Conservation (phyloP, 768 basidiomycete species). For the Podaxis sp. region DNA sequence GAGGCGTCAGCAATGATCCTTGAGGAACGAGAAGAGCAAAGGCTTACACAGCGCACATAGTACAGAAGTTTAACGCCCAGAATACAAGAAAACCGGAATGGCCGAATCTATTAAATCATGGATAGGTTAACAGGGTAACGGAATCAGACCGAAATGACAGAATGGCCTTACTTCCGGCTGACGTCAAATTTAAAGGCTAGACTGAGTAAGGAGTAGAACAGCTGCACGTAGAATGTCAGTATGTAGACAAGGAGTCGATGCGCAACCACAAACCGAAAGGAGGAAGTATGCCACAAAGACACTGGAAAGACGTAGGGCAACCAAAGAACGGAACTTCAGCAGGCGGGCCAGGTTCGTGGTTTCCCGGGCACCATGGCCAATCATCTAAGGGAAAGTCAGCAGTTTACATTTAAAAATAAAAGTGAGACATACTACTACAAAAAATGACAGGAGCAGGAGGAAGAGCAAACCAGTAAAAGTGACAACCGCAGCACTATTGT, state of each 20-base stretch:
- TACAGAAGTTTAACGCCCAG: constrained; percentile 65
- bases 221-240: constrained; percentile 27
- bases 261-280: constrained; percentile 29
- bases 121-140: not conserved
- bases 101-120: constrained; percentile 38
- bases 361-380: constrained; percentile 28
- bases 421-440: constrained; percentile 36
- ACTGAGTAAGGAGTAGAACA: constrained; percentile 59
- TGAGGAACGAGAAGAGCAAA: not conserved
- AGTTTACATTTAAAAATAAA: not conserved
- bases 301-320: constrained; percentile 30
- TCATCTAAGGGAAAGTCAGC: constrained; percentile 25
- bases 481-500: constrained; percentile 46
- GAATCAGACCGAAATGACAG: not conserved
- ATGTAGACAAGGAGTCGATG: not conserved
- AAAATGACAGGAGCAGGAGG: constrained; percentile 45
- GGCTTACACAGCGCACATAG: constrained; percentile 57
- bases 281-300: constrained; percentile 35
- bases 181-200: constrained; percentile 62
- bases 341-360: constrained; percentile 28
- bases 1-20: not conserved
- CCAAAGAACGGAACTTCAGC: constrained; percentile 29
- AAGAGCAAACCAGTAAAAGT: constrained; percentile 58
- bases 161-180: constrained; percentile 38
- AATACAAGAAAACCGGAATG: constrained; percentile 57